A percentile compares a stretch with the other conserved stretches of the same genome.
Evolutionary conservation across 768 basidiomycete genomes (phyloP).

Genomic region (Russula compacta): DNA sequence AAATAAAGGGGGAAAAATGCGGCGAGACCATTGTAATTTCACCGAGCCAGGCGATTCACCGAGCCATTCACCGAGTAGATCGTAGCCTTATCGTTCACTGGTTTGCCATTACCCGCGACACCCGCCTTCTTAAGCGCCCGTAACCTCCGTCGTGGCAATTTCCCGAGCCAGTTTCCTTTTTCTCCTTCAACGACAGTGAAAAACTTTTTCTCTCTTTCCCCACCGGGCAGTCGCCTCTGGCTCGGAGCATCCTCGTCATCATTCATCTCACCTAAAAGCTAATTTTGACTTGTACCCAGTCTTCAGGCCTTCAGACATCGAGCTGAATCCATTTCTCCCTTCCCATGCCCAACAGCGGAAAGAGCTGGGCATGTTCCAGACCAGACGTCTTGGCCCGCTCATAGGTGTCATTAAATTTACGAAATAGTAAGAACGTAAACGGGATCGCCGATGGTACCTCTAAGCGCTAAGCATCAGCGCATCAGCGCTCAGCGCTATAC

Average conservation of each 20-base stretch:
- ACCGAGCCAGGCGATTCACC: constrained; percentile 45
- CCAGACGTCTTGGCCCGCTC: neutral
- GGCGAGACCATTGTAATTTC: constrained; percentile 23
- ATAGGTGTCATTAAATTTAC: neutral
- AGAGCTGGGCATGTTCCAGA: neutral
- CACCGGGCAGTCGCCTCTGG: neutral
- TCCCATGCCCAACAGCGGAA: neutral
- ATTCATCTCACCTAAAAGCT: neutral
- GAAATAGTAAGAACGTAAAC: neutral
- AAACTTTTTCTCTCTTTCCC: constrained; percentile 5
- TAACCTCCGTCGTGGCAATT: neutral
- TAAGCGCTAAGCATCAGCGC: no score
- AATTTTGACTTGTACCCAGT: neutral
- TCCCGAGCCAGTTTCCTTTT: constrained; percentile 21
- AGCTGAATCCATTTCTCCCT: no score
- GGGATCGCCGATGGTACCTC: neutral
- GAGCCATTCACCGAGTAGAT: constrained; percentile 53
- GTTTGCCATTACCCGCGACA: neutral
- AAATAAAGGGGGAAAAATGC: neutral
- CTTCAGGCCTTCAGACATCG: no score
- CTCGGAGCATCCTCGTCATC: constrained; percentile 16
- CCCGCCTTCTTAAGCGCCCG: neutral
- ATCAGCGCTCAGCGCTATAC: no score
- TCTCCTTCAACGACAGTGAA: no score
- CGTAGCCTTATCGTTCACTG: neutral